Evolutionary conservation across 768 basidiomycete genomes (phyloP).

Genomic region (Mycena belliarum): DNA sequence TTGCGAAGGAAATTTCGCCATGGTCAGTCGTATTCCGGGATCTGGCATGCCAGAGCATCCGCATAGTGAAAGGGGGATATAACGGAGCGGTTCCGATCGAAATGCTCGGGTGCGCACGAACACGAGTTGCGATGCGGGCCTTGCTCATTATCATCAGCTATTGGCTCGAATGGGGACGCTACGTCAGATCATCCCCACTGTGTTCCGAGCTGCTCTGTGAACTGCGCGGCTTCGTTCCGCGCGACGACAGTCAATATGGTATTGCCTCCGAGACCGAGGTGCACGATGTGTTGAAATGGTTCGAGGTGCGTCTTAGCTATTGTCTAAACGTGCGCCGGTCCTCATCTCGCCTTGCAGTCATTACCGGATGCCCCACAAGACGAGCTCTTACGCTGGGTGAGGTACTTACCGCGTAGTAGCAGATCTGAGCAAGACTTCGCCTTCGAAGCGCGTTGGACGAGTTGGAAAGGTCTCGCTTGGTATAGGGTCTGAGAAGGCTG

Average conservation of each 20-base stretch:
- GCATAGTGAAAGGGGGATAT: not conserved
- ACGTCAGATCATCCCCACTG: slow-evolving; percentile 9
- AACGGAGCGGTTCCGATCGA: not conserved
- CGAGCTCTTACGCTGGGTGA: slow-evolving; percentile 12
- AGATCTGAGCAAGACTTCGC: slow-evolving; percentile 6
- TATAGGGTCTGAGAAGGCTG: not conserved
- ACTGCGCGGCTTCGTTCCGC: slow-evolving; percentile 8
- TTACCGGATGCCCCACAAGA: not conserved
- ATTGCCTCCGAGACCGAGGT: slow-evolving; percentile 9
- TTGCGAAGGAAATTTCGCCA: not conserved
- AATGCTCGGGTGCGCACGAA: slow-evolving; percentile 7
- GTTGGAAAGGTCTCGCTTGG: slow-evolving; percentile 7
- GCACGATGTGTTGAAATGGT: slow-evolving; percentile 20
- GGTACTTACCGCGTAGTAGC: not conserved
- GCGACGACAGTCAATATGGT: slow-evolving; percentile 1
- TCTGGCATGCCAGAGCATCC: slow-evolving; percentile 16
- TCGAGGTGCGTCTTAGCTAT: slow-evolving; percentile 7
- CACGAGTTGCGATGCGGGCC: not conserved
- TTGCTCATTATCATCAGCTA: not conserved
- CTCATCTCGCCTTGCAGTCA: not conserved
- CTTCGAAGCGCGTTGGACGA: slow-evolving; percentile 17
- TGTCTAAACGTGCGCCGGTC: not conserved
- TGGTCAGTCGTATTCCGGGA: slow-evolving; percentile 9
- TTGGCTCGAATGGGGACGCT: slow-evolving; percentile 23
- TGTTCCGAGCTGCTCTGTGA: slow-evolving; percentile 4